Evolutionary conservation across 2,329 filamentous ascomycete species (phyloP), one percentile per base, ranked within the genome.

Genomic region (Beauveria pseudobassiana): DNA sequence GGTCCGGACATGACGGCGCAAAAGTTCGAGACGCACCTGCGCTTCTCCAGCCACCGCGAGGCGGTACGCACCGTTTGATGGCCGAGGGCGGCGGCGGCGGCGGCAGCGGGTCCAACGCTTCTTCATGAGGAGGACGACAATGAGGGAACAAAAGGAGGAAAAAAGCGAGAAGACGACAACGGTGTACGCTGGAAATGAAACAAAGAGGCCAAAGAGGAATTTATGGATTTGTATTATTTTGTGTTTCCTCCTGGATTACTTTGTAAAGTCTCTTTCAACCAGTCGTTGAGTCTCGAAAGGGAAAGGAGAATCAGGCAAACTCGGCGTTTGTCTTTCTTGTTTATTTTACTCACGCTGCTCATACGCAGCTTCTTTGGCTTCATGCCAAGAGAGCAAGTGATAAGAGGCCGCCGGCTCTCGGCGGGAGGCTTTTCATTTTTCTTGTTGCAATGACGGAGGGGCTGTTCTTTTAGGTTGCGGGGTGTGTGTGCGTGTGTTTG

Each of bases 11-110:
- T 84, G 72, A 92, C 91, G 2, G 90, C 93, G 5, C 87, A 87
- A 51, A 96, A 96, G 71, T 99, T 99, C 65, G 91, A 96, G 75
- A 86, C 96, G 1, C 95, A 99, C 76, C 79, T 98, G 54, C 90
- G 88, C 74, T 97, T 96, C 74, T 85, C 89, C 49, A 80, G 82
- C 58, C 95, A 99, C 73, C 84, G 87, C 68, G 86, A 90, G 67
- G 84, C 83, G 68, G 90, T 93, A 10, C 71, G 70, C 43, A 63
- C 65, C 70, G 77, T 28, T 65, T 72, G 45, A 68, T 67, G 12
- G 64, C 68, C 26, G 68, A 69, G 45, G 67, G 64, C 2, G 62
- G 61, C 2, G 62, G 60, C 2, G 62, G 60, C 18, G 65, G 55
- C 16, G 65, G 59, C 24, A 53, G 43, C 30, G 56, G 51, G 7